phyloP scores from a whole-genome alignment of 1,284 basidiomycete species.

The Neolentinus lepideus region DNA sequence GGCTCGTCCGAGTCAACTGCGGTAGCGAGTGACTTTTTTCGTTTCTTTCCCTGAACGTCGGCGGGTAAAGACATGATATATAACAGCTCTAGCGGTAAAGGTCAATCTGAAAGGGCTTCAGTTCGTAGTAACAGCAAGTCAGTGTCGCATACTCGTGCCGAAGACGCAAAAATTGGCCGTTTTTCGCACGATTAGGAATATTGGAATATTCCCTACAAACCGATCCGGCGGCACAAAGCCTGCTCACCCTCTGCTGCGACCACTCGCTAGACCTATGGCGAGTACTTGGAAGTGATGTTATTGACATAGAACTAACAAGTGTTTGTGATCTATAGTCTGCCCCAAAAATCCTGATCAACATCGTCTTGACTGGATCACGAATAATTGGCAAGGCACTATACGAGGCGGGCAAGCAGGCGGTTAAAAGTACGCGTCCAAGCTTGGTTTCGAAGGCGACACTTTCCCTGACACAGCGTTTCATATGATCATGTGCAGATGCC shows the following conservation, averaged over 20 bases:
- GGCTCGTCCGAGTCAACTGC: conserved; percentile 21
- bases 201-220: no score
- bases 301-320: neutral
- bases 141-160: no score
- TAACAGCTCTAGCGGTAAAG: conserved; percentile 8
- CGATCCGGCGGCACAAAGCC: neutral
- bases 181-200: neutral
- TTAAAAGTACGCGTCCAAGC: conserved; percentile 66
- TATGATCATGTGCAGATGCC: conserved; percentile 43
- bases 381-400: conserved; percentile 90
- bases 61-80: conserved; percentile 16
- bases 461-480: neutral
- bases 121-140: no score
- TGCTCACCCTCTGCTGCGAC: neutral
- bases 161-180: neutral
- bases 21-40: conserved; percentile 32
- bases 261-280: neutral
- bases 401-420: conserved; percentile 89
- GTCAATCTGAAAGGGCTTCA: no score
- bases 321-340: conserved; percentile 20
- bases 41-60: conserved; percentile 38
- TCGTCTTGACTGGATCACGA: conserved; percentile 72
- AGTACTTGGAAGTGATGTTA: neutral
- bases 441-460: neutral
- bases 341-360: conserved; percentile 76